Base-by-base conservation (phyloP, 1,284 basidiomycete species). In the Tylopilus sp. region DNA sequence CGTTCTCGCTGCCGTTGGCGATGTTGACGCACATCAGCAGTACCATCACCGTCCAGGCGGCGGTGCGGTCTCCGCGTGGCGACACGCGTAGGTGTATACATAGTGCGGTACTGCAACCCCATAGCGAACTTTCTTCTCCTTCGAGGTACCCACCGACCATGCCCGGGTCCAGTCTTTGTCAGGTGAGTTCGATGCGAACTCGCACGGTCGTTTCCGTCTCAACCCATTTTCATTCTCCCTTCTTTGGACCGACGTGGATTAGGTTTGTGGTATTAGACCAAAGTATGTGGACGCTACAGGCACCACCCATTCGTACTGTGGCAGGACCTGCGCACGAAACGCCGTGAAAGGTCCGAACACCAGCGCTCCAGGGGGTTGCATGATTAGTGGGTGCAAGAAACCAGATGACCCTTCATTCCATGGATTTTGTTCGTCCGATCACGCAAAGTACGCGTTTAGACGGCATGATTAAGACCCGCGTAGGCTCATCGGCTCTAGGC, bases 211-310 rank as follows among this genome's bases (percentile, higher is more conserved):
- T 58, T 44, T 55, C 48, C 55, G 44, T 43, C 30, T 15, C 13
- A 23, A 23, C 21, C 2, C 21, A 28, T 12, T 45, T 55, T 53
- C 49, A n/a, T n/a, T 43, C 9, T 41, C 34, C 29, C 23, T 25
- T 36, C 31, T 35, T 31, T 12, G 29, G 34, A 38, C 36, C 42
- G 54, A 43, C 31, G 47, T 41, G 44, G 7, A 26, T 50, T 52
- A 84, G 81, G 72, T 73, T 48, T 84, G 81, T 63, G 75, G 77
- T 23, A 70, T 70, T 52, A 81, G 74, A 59, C 79, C 81, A 13
- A 83, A 78, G 68, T 83, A 74, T 59, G 65, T 79, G 19, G 67
- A 68, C 42, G 74, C 80, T 50, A 71, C 75, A 51, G 82, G 81
- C 16, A 64, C 71, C 52, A 72, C 73, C 53, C 79, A 84, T 57